Evolutionary conservation across 2,329 filamentous ascomycete species (phyloP).

Genomic region (Fusarium ambrosium): DNA sequence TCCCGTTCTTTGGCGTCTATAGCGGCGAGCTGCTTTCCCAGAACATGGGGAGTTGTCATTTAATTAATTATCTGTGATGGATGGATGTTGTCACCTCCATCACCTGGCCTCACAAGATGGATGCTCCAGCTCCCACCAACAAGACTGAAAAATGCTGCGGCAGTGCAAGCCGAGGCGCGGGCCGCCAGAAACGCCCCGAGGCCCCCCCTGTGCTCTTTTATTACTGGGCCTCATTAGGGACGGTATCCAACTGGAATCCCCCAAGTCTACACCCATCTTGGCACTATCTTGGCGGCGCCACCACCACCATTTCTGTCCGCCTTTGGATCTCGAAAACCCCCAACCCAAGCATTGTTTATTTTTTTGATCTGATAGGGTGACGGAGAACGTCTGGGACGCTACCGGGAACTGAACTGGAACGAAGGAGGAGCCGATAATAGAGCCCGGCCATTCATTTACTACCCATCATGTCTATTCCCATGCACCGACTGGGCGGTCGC

Average conservation of each 20-base stretch:
- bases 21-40: conserved; percentile 2
- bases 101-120: background rate
- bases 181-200: background rate
- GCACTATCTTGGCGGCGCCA: conserved; percentile 36
- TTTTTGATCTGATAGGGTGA: conserved; percentile 9
- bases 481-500: conserved; percentile 60
- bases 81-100: background rate
- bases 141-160: background rate
- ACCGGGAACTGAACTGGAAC: background rate
- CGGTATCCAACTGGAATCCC: conserved; percentile 3
- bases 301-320: background rate
- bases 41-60: background rate
- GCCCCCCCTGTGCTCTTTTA: background rate
- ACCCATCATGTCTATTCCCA: conserved; percentile 55
- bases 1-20: conserved; percentile 5
- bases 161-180: conserved; percentile 3
- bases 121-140: background rate
- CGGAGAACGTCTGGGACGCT: conserved; percentile 3
- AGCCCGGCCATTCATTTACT: conserved; percentile 2
- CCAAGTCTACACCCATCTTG: conserved; percentile 22
- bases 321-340: background rate
- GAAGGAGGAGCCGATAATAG: conserved; percentile 5
- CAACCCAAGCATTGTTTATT: background rate
- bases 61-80: background rate
- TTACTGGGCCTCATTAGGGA: background rate